Base-by-base conservation (phyloP, 2,329 filamentous ascomycete genomes). In the Eurotiales sp. region DNA sequence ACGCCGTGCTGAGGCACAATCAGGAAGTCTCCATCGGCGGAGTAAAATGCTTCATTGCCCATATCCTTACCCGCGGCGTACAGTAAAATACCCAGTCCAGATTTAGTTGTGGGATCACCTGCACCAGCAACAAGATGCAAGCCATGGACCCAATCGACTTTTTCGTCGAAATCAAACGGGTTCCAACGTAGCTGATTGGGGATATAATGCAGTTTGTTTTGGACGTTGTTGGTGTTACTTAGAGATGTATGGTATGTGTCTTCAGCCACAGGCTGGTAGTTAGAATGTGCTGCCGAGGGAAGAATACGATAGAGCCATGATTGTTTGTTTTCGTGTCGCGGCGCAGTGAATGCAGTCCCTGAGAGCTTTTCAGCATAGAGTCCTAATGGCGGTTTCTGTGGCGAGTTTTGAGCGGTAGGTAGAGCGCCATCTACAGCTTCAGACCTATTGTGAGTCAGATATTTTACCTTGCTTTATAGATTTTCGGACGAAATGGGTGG, bases 181-280 rank as follows among this genome's bases (percentile, higher is more conserved):
- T 87, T 84, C 88, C 88, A 93, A 58, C 87, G 81, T 25, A 92
- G 76, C 68, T 92, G 87, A 63, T 91, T 90, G 4, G 88, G 88
- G 46, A 90, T 86, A 60, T 88, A 84, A 59, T 86, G 83, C 58
- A 89, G 78, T 62, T 80, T 81, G 8, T 53, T 43, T 40, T 50
- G 47, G 1, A 11, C 39, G 30, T 66, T 58, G n/a, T 66, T 62
- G 58, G 72, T 64, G 4, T 66, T 66, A 51, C 64, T 65, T 63
- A 72, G 65, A n/a, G 46, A 65, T 53, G 61, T 76, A 52, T 78
- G 73, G 46, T 77, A 77, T 6, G 75, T 72, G 15, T 67, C 66
- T 6, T 67, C 62, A 55, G 77, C 70, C 25, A 75, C 66, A 12
- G 72, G 69, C 23, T 64, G 58, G 56, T 79, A 80, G 44, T 72